phyloP scores from a whole-genome alignment of 495 filamentous ascomycete genomes.

The Talaromyces liani region DNA sequence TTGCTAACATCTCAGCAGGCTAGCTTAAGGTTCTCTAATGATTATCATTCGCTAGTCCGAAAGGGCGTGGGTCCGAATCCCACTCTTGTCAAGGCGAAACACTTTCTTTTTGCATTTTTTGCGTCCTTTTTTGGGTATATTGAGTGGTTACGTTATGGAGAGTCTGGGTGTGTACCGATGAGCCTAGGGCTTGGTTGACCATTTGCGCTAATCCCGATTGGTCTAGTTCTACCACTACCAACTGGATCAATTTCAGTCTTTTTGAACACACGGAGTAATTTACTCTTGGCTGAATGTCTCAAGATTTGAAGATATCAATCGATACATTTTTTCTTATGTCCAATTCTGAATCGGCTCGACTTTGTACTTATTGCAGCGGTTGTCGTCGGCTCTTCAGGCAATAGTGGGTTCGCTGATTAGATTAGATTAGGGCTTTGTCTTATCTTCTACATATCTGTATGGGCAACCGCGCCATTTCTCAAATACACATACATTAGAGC shows the following conservation, averaged over 20 bases:
- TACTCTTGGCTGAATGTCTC: background rate
- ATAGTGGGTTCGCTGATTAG: background rate
- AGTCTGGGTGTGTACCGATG: background rate
- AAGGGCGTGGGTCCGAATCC: constrained; percentile 48
- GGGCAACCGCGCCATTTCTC: background rate
- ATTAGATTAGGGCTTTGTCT: background rate
- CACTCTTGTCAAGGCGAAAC: constrained; percentile 39
- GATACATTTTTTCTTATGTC: background rate
- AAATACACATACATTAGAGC: background rate
- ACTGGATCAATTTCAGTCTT: background rate
- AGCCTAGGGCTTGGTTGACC: background rate
- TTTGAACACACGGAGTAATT: background rate
- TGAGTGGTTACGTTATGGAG: background rate
- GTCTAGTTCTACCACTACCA: background rate
- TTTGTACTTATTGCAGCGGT: background rate
- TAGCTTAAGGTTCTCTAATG: background rate
- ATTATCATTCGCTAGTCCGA: background rate
- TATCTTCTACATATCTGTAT: background rate
- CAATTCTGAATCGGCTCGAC: background rate
- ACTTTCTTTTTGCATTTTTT: background rate
- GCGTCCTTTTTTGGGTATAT: background rate
- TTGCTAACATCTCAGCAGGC: background rate
- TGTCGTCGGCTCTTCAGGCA: background rate
- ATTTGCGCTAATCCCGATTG: background rate
- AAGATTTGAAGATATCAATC: background rate